A percentile compares a stretch with the other conserved stretches of the same genome.
These are phyloP conservation scores for Euclidium syriacum DNA, from an alignment of 345 rosid species.

Conservation along the genomic window DNA sequence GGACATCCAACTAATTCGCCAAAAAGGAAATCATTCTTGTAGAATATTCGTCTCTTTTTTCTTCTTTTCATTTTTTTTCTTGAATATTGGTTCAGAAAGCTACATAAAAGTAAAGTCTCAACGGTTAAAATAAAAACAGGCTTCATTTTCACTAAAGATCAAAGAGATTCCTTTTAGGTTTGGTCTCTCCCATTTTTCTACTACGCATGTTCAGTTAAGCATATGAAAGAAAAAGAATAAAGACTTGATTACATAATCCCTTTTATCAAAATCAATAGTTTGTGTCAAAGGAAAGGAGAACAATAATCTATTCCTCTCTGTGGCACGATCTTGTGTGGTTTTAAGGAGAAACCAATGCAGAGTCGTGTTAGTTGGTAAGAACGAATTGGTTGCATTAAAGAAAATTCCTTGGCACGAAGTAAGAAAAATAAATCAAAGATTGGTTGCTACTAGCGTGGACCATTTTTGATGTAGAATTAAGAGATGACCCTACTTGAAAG, in stretches of 20 bases:
- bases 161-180: conserved; percentile 18
- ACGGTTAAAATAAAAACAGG: conserved; percentile 30
- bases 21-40: not conserved
- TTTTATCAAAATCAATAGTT: not conserved
- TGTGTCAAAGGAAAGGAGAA: not conserved
- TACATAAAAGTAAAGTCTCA: conserved; percentile 25
- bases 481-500: conserved; percentile 28
- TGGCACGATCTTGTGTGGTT: conserved; percentile 2
- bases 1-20: not conserved
- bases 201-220: too few species aligned
- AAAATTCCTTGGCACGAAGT: not conserved
- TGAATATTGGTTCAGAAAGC: conserved; percentile 11
- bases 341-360: conserved; percentile 5
- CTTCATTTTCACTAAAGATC: conserved; percentile 32
- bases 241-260: not conserved
- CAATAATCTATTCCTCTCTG: not conserved
- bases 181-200: not conserved
- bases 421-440: not conserved
- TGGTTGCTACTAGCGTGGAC: conserved; percentile 12
- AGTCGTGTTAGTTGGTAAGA: conserved; percentile 16
- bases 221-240: not conserved
- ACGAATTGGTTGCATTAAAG: conserved; percentile 9
- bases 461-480: conserved; percentile 15
- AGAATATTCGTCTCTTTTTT: conserved; percentile 7
- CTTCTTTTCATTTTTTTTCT: not conserved